Evolutionary conservation across 2,329 filamentous ascomycete genomes (phyloP), one percentile per base, ranked within the genome.

Genomic region (Botryotinia convoluta): DNA sequence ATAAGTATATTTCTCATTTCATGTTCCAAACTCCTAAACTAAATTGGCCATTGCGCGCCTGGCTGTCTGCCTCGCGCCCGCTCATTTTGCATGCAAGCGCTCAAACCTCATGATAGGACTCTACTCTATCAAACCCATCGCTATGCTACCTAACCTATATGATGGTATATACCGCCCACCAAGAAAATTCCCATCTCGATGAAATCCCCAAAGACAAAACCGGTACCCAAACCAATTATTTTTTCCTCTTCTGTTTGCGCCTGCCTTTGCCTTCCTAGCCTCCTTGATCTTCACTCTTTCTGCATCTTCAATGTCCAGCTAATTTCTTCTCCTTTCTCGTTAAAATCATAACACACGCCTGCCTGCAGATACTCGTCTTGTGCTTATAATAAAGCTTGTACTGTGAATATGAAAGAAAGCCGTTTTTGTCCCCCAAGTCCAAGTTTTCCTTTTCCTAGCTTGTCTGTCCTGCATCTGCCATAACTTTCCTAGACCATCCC

Each of bases 281-380:
- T 26, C 20, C 26, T n/a, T n/a, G 6, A n/a, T 63, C 9, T 14
- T 18, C 8, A 29, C 37, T 63, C 22, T 20, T 44, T 29, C 61
- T 44, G 39, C 18, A 12, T 57, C 35, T 42, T 9, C 18, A 54
- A 18, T 8, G 0, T 5, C 6, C 14, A 9, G 6, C 51, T 32
- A 0, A 9, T 29, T 68, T 57, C 48, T 6, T 10, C 10, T 42
- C 18, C 48, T 57, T 20, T 39, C 48, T 54, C 65, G 16, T 54
- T 54, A 54, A 68, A 68, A 57, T 57, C 48, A 32, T 57, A 57
- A 68, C 26, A 42, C 48, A 57, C 35, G 65, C 65, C 48, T 57
- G 65, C 35, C 65, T 42, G 35, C 65, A 57, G 48, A 57, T 42
- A 42, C 35, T 42, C 48, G 35, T 42, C 37, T 42, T 20, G 3